phyloP scores from a whole-genome alignment of 108 stramenopile genomes.

The Conticribra weissflogii region DNA sequence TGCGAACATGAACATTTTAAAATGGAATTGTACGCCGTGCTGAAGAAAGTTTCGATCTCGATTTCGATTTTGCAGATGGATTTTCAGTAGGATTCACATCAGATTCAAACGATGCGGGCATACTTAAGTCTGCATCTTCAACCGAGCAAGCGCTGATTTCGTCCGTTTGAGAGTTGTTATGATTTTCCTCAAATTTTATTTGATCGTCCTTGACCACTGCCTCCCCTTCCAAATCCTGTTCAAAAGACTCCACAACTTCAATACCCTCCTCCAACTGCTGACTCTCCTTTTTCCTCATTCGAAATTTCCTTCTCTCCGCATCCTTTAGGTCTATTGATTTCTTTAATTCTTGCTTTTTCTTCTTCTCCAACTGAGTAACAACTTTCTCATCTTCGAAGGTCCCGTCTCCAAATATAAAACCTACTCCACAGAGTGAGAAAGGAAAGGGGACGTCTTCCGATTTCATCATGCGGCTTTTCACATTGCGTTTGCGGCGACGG shows the following conservation, averaged over 20 bases:
- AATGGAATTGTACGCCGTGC: no score
- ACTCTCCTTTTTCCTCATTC: slow-evolving; percentile 51
- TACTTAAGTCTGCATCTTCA: no score
- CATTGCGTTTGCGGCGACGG: slow-evolving; percentile 58
- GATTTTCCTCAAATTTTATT: no score
- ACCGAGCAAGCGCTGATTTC: no score
- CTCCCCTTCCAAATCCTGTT: no score
- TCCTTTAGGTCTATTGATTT: slow-evolving; percentile 51
- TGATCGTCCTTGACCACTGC: no score
- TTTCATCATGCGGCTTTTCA: slow-evolving; percentile 18
- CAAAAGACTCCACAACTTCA: slow-evolving; percentile 57
- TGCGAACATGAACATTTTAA: no score
- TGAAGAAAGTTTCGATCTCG: no score
- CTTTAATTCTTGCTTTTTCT: slow-evolving; percentile 49
- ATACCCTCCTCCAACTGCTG: slow-evolving; percentile 53
- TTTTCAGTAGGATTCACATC: no score
- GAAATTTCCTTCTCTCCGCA: slow-evolving; percentile 52
- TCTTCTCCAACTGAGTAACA: slow-evolving; percentile 50
- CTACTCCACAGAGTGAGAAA: slow-evolving; percentile 66
- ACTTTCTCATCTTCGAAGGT: slow-evolving; percentile 60
- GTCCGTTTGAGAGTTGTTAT: no score
- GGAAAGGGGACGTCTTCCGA: slow-evolving; percentile 59
- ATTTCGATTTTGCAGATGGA: no score
- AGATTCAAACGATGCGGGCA: no score
- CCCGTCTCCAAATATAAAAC: slow-evolving; percentile 69